Evolutionary conservation across 495 filamentous ascomycete genomes (phyloP).

Genomic region (Choiromyces venosus): DNA sequence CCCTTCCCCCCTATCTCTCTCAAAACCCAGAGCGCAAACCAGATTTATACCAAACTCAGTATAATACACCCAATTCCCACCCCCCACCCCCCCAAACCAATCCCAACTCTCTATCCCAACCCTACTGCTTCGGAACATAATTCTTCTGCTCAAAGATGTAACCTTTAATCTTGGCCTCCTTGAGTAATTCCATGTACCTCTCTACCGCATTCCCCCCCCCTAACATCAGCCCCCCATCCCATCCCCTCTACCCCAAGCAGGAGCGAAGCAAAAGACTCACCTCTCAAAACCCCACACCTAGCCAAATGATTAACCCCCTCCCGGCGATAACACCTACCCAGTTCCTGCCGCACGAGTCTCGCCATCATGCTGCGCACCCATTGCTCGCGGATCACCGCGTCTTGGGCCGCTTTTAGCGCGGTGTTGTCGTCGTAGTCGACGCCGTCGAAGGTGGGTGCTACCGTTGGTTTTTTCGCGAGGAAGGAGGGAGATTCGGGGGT

Average conservation of each 20-base stretch:
- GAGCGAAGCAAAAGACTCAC: conserved; percentile 52
- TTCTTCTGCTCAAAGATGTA: conserved; percentile 92
- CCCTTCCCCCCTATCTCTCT: too few relatives aligned
- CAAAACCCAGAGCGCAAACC: neutral
- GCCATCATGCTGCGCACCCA: conserved; percentile 99
- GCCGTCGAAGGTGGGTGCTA: conserved; percentile 90
- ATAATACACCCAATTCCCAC: neutral
- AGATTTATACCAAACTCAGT: neutral
- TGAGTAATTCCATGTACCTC: conserved; percentile 85
- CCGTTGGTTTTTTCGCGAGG: conserved; percentile 88
- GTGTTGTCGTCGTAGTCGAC: conserved; percentile 93
- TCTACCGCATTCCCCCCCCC: conserved; percentile 52
- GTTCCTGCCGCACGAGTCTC: conserved; percentile 81
- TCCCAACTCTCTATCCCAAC: conserved; percentile 1
- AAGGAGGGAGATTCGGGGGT: conserved; percentile 90
- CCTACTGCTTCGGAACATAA: conserved; percentile 45
- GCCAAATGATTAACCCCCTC: conserved; percentile 97
- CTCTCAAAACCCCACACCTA: conserved; percentile 88
- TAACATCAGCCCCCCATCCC: neutral
- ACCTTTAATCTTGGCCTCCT: conserved; percentile 75
- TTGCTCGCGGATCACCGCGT: conserved; percentile 90
- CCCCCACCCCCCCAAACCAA: neutral
- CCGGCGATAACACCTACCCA: conserved; percentile 89
- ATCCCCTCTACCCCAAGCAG: neutral
- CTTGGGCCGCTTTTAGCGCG: conserved; percentile 85